Evolutionary conservation across 2,329 filamentous ascomycete species (phyloP), one percentile per base, ranked within the genome.

Genomic region (Phialophora expanda): DNA sequence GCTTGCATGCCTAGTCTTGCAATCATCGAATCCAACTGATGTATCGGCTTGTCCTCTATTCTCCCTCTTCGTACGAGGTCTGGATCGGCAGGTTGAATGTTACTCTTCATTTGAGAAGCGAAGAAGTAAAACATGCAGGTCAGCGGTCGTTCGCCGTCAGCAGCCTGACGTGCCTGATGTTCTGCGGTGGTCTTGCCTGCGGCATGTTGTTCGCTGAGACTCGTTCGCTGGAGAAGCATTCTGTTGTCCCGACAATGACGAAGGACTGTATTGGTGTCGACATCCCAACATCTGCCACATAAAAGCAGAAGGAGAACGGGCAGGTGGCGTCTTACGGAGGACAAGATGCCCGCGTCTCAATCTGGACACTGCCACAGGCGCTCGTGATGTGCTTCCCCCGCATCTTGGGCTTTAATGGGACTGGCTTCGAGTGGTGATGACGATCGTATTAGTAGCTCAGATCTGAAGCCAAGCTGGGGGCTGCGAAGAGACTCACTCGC

Each of bases 71-170:
- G 62, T 17, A 68, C 67, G 48, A 69, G 61, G 26, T 66, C 60
- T 54, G 56, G 61, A 46, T 69, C 65, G 56, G 69, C 62, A 28
- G 56, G 46, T 54, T 72, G 65, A 24, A 73, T 66, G 57, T 75
- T 71, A 24, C 62, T 62, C 48, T 69, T 67, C 73, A 74, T 74
- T 44, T 74, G 71, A 28, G 71, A 73, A 20, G 70, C 71, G 58
- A 73, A 74, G 64, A 74, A 72, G 56, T 64, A 75, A 48, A 74
- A 73, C 63, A 75, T 72, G 62, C 73, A 73, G 2, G 73, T 69
- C 62, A 69, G 34, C n/a, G 67, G 67, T 22, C 65, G 58, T 59
- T 67, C 44, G 32, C 24, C 54, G 56, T 69, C 65, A 41, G 65
- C 50, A 32, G 38, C 48, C n/a, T 59, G 17, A 14, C 46, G 48